Base-by-base conservation (phyloP, 1,284 basidiomycete species). In the Ustilago curta region DNA sequence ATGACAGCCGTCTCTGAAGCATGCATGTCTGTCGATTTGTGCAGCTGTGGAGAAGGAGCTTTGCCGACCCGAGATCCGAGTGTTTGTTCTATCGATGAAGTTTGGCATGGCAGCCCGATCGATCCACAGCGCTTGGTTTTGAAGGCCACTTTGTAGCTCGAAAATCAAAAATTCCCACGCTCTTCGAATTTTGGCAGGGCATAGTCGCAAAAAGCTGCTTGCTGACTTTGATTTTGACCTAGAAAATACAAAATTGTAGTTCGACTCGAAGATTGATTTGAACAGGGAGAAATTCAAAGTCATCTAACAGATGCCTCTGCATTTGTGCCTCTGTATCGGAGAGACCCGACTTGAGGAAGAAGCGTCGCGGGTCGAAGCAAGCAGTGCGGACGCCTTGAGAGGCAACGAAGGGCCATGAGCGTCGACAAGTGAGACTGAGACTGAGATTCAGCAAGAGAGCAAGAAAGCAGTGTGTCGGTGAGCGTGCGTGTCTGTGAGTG, bases 91-190 rank as follows among this genome's bases (percentile, higher is more conserved):
- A 49, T 49, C 48, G 21, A 3, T 4, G 8, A 3, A 37, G 35
- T 14, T n/a, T 11, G 3, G n/a, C 5, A 9, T 3, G 19, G 1
- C n/a, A 31, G 14, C 45, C 60, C 60, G 60, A 63, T 63, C 45
- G 27, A 47, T 19, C 9, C 25, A 8, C 11, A n/a, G 8, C 9
- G 16, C n/a, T 25, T 56, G 23, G 32, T 21, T 44, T 19, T 7
- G 27, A 14, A 45, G 8, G 23, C 6, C 27, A 8, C 5, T 49
- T 56, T 59, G 51, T 39, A 60, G 53, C 12, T 35, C 12, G 9
- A 35, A 4, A 35, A 4, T 18, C n/a, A 62, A 59, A 68, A 69
- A 39, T 69, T 69, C 66, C 66, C 66, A 69, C 66, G 66, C 59
- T 35, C 11, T 23, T 16, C 25, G 8, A 39, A 50, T 42, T 16